Evolutionary conservation across 2,329 filamentous ascomycete species (phyloP).

Genomic region (Diaporthe citrichinensis): DNA sequence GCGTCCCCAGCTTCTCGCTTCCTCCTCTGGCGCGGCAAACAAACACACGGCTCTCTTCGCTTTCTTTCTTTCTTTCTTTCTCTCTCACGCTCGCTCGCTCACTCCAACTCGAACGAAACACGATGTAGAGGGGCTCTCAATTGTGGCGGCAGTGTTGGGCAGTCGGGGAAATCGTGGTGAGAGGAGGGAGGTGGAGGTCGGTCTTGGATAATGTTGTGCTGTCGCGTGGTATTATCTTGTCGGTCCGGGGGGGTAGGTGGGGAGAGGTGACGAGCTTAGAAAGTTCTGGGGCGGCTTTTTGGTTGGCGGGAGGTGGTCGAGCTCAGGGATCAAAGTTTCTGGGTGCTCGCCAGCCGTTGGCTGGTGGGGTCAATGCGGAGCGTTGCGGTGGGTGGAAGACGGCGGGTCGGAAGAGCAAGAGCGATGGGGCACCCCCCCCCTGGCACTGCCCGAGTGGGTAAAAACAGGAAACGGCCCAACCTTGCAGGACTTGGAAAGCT

Average conservation of each 20-base stretch:
- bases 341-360: not conserved
- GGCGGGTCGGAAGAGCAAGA: not conserved
- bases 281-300: constrained; percentile 18
- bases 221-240: constrained; percentile 32
- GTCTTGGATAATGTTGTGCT: not conserved
- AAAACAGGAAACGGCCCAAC: constrained; percentile 23
- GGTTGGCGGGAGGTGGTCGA: constrained; percentile 10
- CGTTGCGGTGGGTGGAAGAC: not conserved
- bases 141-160: not conserved
- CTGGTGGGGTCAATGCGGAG: constrained; percentile 22
- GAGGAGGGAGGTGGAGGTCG: not conserved
- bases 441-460: not conserved
- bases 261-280: constrained; percentile 17
- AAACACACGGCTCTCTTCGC: not conserved
- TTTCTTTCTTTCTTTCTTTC: not conserved
- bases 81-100: not conserved
- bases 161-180: not conserved
- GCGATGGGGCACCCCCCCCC: not conserved
- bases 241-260: not conserved
- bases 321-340: constrained; percentile 32
- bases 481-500: constrained; percentile 16
- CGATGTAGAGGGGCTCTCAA: not conserved
- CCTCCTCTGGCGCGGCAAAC: constrained; percentile 22
- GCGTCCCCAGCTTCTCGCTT: not conserved
- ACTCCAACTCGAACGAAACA: not conserved